Evolutionary conservation across 371 early-diverging fungal genomes (phyloP), one percentile per base, ranked within the genome.

Genomic region (Rozella allomycis): DNA sequence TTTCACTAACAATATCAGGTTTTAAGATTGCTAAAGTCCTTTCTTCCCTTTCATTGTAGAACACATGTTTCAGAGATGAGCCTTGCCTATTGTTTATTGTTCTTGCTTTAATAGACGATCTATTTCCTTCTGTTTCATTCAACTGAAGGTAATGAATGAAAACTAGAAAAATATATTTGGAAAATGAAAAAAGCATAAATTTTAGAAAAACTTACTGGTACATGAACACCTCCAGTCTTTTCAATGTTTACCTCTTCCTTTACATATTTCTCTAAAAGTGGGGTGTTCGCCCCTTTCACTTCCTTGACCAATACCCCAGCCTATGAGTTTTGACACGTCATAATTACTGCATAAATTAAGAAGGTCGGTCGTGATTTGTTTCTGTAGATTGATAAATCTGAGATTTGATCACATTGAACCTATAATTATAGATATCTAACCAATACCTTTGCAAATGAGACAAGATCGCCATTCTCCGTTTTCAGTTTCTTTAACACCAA

Each of bases 231-330:
- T 0, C 52, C 53, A 6, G 27, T 33, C 37, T 49, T 49, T 33
- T 57, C 55, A 3, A 55, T 23, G 1, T 55, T 60, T 4, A 59
- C 16, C 26, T 52, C 55, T 32, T 65, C 62, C 25, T 47, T 46
- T 26, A 65, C 45, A 18, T 43, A 45, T 20, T 27, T 35, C 35
- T 65, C 66, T 25, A 65, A 42, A 13, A 47, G 23, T 2, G 66
- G 66, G 7, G 60, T 50, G 33, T 65, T 65, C 4, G 62, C 54
- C 1, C 66, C 66, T 3, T 42, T 40, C 10, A 65, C 39, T n/a
- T 56, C 12, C 12, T 50, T 48, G 4, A 64, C 55, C 0, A 58
- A 45, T 0, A 47, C 37, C 3, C 56, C 55, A 26, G 51, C 39
- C 57, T 63, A 20, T 3, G 10, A 16, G 31, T 1, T 11, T 19